Percentiles rank a stretch among this genome's conserved stretches.
Evolutionary conservation across 2,329 filamentous ascomycete species (phyloP).

Genomic region (Incumbomyces delicatus): DNA sequence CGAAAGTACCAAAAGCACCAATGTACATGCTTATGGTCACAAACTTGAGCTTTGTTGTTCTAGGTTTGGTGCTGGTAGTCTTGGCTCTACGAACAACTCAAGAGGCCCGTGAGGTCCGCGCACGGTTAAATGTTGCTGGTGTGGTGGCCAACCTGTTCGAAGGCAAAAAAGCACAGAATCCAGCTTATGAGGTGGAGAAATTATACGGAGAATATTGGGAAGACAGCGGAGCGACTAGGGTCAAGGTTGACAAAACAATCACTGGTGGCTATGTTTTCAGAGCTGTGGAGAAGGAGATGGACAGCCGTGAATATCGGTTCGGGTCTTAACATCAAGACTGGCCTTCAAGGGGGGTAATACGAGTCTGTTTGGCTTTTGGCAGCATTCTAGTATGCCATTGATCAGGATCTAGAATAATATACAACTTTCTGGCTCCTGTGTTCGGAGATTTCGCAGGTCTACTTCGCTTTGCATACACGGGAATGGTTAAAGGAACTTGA

Average conservation of each 20-base stretch:
- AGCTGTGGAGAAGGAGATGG: background rate
- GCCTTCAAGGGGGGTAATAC: no score
- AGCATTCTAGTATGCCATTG: no score
- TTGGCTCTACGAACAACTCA: conserved; percentile 3
- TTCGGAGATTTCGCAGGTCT: no score
- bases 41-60: conserved; percentile 9
- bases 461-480: no score
- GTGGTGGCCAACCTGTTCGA: conserved; percentile 11
- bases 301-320: background rate
- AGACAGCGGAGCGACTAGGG: background rate
- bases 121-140: conserved; percentile 9
- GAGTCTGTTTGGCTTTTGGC: no score
- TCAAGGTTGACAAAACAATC: background rate
- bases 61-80: conserved; percentile 7
- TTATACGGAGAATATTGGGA: conserved; percentile 10
- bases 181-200: conserved; percentile 4
- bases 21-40: conserved; percentile 8
- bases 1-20: conserved; percentile 10
- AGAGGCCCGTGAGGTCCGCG: conserved; percentile 9
- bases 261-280: conserved; percentile 1
- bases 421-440: no score
- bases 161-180: background rate
- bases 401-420: no score
- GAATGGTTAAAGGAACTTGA: no score
- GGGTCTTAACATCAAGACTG: no score